A percentile compares a stretch with the other conserved stretches of the same genome.
Evolutionary conservation across 1,284 basidiomycete species (phyloP).

Genomic region (Apiotrichum domesticum): DNA sequence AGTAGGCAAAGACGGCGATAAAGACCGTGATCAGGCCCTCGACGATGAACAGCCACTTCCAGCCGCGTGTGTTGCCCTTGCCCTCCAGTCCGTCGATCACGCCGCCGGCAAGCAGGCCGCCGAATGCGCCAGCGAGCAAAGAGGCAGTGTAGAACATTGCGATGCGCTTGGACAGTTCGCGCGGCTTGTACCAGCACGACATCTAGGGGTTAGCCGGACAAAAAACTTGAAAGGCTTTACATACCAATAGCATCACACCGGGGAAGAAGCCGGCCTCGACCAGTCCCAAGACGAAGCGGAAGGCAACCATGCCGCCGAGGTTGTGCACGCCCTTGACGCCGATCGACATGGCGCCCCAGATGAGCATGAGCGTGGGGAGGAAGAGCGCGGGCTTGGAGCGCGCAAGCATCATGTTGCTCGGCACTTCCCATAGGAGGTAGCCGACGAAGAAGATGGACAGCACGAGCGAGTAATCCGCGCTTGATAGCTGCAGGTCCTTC

Average conservation of each 20-base stretch:
- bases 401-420: constrained; percentile 43
- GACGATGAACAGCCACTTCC: constrained; percentile 43
- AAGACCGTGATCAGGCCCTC: constrained; percentile 40
- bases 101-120: constrained; percentile 40
- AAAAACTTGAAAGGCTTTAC: background rate
- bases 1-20: constrained; percentile 35
- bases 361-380: constrained; percentile 37
- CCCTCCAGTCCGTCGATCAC: constrained; percentile 36
- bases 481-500: constrained; percentile 31
- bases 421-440: constrained; percentile 38
- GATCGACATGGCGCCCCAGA: constrained; percentile 37
- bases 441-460: constrained; percentile 46
- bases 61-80: constrained; percentile 24
- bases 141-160: constrained; percentile 39
- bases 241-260: constrained; percentile 34
- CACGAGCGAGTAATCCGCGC: constrained; percentile 39
- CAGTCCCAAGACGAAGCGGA: constrained; percentile 43
- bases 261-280: constrained; percentile 44
- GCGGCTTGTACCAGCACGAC: constrained; percentile 42
- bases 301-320: constrained; percentile 41
- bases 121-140: constrained; percentile 39
- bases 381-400: constrained; percentile 41
- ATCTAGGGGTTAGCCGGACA: constrained; percentile 3
- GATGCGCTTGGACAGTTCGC: constrained; percentile 38
- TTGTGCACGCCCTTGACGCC: constrained; percentile 39